phyloP scores from a whole-genome alignment of 495 filamentous ascomycete genomes.

The Hyaloscypha hepaticicola region DNA sequence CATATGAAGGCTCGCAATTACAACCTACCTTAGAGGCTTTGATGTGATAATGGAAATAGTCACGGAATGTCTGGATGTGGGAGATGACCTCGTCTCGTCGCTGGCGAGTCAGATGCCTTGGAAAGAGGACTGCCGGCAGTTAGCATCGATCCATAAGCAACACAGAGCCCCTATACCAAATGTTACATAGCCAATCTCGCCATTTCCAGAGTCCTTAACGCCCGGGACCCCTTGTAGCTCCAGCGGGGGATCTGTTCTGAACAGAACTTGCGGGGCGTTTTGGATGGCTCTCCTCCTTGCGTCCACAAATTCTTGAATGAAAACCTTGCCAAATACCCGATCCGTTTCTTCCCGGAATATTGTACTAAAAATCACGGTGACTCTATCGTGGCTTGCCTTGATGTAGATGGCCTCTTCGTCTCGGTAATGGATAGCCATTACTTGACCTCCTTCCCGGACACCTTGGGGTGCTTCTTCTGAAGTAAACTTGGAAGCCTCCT shows the following conservation, averaged over 20 bases:
- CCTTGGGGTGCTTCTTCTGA: slow-evolving; percentile 90
- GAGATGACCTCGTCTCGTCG: slow-evolving; percentile 92
- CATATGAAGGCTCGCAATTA: not conserved
- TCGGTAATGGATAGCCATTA: slow-evolving; percentile 96
- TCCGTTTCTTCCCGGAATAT: slow-evolving; percentile 98
- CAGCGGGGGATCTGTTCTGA: slow-evolving; percentile 89
- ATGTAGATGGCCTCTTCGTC: slow-evolving; percentile 99
- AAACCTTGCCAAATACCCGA: slow-evolving; percentile 94
- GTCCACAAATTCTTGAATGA: slow-evolving; percentile 93
- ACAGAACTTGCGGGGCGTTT: slow-evolving; percentile 97
- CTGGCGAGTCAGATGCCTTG: slow-evolving; percentile 86
- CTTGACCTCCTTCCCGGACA: slow-evolving; percentile 80
- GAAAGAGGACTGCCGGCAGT: slow-evolving; percentile 76
- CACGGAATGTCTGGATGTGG: slow-evolving; percentile 98
- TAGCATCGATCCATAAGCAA: slow-evolving; percentile 13
- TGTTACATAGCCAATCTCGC: slow-evolving; percentile 93
- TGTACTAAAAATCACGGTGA: slow-evolving; percentile 98
- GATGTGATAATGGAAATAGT: slow-evolving; percentile 99
- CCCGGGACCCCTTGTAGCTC: slow-evolving; percentile 87
- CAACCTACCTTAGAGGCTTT: slow-evolving; percentile 84
- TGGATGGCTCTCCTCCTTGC: slow-evolving; percentile 91
- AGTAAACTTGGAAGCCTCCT: slow-evolving; percentile 86
- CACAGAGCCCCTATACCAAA: slow-evolving; percentile 64
- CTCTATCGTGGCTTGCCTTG: slow-evolving; percentile 93
- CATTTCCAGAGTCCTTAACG: slow-evolving; percentile 66